These are phyloP conservation scores for Pythium pyrilobum DNA, from an alignment of 352 stramenopile species.

Conservation along the genomic window DNA sequence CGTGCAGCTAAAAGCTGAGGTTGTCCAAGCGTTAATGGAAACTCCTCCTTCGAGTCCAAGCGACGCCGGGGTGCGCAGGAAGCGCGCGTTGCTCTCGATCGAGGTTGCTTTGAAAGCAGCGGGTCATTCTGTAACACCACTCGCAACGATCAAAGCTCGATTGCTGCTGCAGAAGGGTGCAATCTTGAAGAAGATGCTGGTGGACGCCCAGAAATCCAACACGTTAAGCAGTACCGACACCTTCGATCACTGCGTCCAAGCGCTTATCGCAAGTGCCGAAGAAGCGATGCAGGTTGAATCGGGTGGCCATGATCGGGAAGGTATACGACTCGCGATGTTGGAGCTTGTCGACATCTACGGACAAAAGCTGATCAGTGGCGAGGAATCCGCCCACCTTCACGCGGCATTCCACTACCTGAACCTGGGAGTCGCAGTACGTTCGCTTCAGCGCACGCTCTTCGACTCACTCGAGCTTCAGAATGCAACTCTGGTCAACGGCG, in stretches of 20 bases:
- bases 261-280: constrained; percentile 12
- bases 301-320: constrained; percentile 47
- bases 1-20: constrained; percentile 42
- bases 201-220: background rate
- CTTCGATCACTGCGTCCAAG: background rate
- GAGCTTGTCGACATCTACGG: constrained; percentile 64
- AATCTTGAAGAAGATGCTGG: constrained; percentile 40
- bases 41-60: constrained; percentile 5
- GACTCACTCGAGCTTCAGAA: constrained; percentile 58
- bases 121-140: constrained; percentile 34
- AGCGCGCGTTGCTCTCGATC: constrained; percentile 24
- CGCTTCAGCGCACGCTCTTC: constrained; percentile 43
- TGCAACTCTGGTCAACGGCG: constrained; percentile 27
- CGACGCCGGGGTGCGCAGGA: background rate
- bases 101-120: constrained; percentile 33
- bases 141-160: constrained; percentile 34
- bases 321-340: constrained; percentile 45
- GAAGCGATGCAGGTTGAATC: constrained; percentile 32
- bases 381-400: constrained; percentile 55
- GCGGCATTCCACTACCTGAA: constrained; percentile 69
- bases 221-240: background rate
- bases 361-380: constrained; percentile 29
- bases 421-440: constrained; percentile 36
- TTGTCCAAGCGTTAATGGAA: constrained; percentile 47
- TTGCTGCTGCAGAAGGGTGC: constrained; percentile 51